phyloP scores from a whole-genome alignment of 106 monocot genomes.

The Phalaenopsis equestris region DNA sequence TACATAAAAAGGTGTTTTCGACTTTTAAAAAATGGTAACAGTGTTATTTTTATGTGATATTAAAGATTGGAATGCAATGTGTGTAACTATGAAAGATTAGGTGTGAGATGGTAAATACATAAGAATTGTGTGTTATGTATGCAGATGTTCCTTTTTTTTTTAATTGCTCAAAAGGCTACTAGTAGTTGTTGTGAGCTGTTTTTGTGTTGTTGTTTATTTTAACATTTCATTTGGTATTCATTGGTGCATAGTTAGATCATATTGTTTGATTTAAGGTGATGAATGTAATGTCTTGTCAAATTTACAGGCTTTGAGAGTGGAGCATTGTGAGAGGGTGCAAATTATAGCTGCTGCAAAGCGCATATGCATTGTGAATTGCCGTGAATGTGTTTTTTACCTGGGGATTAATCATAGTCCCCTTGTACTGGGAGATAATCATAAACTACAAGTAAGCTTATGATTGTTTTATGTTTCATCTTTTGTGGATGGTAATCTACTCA shows the following conservation, averaged over 20 bases:
- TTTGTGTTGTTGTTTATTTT: neutral
- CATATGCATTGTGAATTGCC: conserved; percentile 66
- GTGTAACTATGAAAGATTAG: too few species aligned
- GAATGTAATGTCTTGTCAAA: neutral
- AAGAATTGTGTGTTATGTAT: too few species aligned
- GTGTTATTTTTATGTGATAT: too few species aligned
- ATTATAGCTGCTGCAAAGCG: conserved; percentile 59
- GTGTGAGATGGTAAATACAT: too few species aligned
- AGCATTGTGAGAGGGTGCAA: conserved; percentile 80
- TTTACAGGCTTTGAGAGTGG: conserved; percentile 64
- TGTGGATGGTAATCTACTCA: neutral
- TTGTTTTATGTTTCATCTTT: neutral
- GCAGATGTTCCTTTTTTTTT: neutral
- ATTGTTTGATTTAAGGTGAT: neutral
- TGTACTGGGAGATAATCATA: conserved; percentile 77
- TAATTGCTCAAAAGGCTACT: neutral
- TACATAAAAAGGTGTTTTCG: too few species aligned
- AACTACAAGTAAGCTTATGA: conserved; percentile 36
- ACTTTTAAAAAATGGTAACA: too few species aligned
- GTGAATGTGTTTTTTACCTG: conserved; percentile 63
- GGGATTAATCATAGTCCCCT: conserved; percentile 72
- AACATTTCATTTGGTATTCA: neutral
- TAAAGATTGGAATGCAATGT: too few species aligned
- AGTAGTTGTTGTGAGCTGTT: neutral
- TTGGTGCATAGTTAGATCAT: neutral